Conservation (phyloP, 768 basidiomycete genomes). For the Leccinellum luteum region DNA sequence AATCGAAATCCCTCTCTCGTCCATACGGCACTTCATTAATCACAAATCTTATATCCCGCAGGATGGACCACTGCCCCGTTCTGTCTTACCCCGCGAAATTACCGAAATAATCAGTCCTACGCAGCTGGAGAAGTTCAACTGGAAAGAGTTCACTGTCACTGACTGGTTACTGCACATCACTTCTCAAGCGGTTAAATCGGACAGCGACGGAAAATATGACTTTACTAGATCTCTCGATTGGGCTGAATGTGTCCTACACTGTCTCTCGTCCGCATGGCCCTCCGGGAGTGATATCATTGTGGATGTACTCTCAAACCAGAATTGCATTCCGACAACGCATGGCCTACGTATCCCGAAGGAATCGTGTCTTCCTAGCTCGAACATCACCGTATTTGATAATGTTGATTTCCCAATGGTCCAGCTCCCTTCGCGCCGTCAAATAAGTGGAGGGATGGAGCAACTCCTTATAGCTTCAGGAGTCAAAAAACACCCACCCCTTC, state of each 20-base stretch:
- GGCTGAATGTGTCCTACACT: slow-evolving; percentile 69
- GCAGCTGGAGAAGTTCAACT: slow-evolving; percentile 60
- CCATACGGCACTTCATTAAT: too few relatives aligned
- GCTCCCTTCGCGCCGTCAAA: slow-evolving; percentile 35
- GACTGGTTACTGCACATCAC: slow-evolving; percentile 73
- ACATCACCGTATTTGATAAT: slow-evolving; percentile 25
- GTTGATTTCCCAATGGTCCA: neutral
- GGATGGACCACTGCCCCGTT: slow-evolving; percentile 74
- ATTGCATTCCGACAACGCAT: slow-evolving; percentile 43
- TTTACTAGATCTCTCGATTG: slow-evolving; percentile 62
- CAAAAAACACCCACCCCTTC: neutral
- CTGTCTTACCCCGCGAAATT: slow-evolving; percentile 59
- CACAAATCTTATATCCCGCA: too few relatives aligned
- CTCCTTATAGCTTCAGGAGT: neutral
- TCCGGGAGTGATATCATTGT: slow-evolving; percentile 35
- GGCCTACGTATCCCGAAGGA: slow-evolving; percentile 70
- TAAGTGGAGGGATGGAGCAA: neutral
- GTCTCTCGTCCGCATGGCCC: slow-evolving; percentile 69
- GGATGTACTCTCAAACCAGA: slow-evolving; percentile 16
- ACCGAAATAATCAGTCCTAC: slow-evolving; percentile 56
- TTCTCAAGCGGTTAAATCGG: slow-evolving; percentile 38
- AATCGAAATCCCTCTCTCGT: too few relatives aligned
- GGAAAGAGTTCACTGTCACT: slow-evolving; percentile 67
- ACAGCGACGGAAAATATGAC: slow-evolving; percentile 51
- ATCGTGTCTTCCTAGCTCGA: slow-evolving; percentile 76